A percentile compares a stretch with the other conserved stretches of the same genome.
Conservation (phyloP, 1,139 yeast species). For the Suhomyces guaymorum region DNA sequence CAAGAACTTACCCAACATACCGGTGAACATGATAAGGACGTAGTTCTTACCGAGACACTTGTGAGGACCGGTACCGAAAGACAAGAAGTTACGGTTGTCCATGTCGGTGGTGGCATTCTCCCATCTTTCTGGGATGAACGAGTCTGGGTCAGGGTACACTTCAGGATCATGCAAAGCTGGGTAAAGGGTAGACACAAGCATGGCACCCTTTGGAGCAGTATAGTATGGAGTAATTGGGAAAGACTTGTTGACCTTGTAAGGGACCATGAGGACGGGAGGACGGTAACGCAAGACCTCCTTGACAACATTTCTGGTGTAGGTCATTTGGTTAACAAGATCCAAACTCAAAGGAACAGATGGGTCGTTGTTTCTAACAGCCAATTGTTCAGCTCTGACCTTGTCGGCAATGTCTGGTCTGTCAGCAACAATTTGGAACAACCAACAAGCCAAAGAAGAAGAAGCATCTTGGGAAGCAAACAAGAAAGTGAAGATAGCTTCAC, state of each 20-base stretch:
- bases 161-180: constrained; percentile 97
- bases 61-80: constrained; percentile 96
- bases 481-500: constrained; percentile 94
- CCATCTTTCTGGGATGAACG: constrained; percentile 97
- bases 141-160: constrained; percentile 91
- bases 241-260: constrained; percentile 83
- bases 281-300: constrained; percentile 90
- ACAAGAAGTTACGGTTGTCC: constrained; percentile 89
- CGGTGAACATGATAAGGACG: constrained; percentile 86
- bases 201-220: constrained; percentile 94
- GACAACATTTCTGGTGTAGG: constrained; percentile 84
- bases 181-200: constrained; percentile 93
- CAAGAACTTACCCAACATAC: constrained; percentile 85
- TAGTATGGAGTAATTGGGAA: constrained; percentile 83
- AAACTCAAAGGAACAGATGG: constrained; percentile 60
- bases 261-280: constrained; percentile 98
- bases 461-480: constrained; percentile 98
- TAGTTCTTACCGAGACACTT: constrained; percentile 93
- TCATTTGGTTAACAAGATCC: constrained; percentile 81
- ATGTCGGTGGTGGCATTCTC: constrained; percentile 44
- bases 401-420: constrained; percentile 89
- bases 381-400: constrained; percentile 89
- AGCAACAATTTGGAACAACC: constrained; percentile 95
- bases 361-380: constrained; percentile 77
- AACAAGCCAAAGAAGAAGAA: constrained; percentile 94